phyloP scores from a whole-genome alignment of 345 rosid genomes.

The Pugionium cornutum region DNA sequence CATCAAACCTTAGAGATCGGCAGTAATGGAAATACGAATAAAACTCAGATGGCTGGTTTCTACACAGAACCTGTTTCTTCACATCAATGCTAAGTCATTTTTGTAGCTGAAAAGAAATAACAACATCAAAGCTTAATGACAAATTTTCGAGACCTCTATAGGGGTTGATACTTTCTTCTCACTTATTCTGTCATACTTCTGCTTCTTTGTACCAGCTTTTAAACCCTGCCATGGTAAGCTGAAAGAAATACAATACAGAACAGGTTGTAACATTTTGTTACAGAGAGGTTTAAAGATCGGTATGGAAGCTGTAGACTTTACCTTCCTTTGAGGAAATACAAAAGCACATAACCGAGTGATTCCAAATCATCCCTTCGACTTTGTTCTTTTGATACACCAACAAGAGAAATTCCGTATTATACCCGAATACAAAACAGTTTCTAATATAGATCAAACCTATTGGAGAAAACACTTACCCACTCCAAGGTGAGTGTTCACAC shows the following conservation, averaged over 20 bases:
- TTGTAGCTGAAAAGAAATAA: not conserved
- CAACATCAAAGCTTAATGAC: not conserved
- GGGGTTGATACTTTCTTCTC: constrained; percentile 87
- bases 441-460: constrained; percentile 17
- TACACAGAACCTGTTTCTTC: constrained; percentile 58
- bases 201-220: constrained; percentile 88
- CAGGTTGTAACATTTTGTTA: not conserved
- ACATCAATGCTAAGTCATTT: no score
- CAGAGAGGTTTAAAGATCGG: constrained; percentile 7
- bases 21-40: constrained; percentile 81
- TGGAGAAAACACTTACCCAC: constrained; percentile 50
- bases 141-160: constrained; percentile 49
- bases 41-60: constrained; percentile 67
- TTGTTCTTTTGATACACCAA: constrained; percentile 55
- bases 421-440: not conserved
- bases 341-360: constrained; percentile 86
- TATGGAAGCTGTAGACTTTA: constrained; percentile 21
- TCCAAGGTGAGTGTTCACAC: constrained; percentile 33
- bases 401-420: not conserved
- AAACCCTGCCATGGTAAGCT: constrained; percentile 94
- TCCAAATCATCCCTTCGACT: constrained; percentile 93
- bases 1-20: constrained; percentile 83
- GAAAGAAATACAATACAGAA: constrained; percentile 8
- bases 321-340: constrained; percentile 92
- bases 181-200: constrained; percentile 81